A percentile compares a stretch with the other conserved stretches of the same genome.
Evolutionary conservation across 2,329 filamentous ascomycete species (phyloP).

Genomic region (Nectriaceae sp.): DNA sequence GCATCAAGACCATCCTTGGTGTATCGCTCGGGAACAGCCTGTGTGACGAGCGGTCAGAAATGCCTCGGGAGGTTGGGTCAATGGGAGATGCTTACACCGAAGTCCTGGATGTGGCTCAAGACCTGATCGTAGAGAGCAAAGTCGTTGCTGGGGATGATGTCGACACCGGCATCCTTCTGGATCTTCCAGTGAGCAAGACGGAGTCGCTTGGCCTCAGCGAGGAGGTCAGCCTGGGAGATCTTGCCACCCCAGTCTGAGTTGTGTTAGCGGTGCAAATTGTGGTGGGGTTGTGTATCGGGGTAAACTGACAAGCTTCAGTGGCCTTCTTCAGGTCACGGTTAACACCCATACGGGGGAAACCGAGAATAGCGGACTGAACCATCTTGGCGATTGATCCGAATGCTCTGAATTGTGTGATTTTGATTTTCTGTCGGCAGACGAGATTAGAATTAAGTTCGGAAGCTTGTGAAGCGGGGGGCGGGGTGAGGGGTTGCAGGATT

Average conservation of each 20-base stretch:
- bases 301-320: constrained; percentile 80
- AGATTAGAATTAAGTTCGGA: neutral
- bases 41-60: constrained; percentile 16
- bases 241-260: constrained; percentile 80
- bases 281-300: constrained; percentile 35
- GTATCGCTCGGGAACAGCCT: constrained; percentile 93
- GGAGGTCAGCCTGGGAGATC: constrained; percentile 85
- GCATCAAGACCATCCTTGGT: constrained; percentile 83
- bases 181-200: constrained; percentile 98
- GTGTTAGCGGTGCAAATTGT: constrained; percentile 19
- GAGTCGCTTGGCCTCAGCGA: constrained; percentile 94
- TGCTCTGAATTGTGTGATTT: constrained; percentile 20
- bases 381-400: constrained; percentile 47
- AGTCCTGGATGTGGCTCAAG: constrained; percentile 96
- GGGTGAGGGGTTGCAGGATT: constrained; percentile 21
- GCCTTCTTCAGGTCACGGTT: constrained; percentile 99
- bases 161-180: constrained; percentile 97
- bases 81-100: constrained; percentile 67
- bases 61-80: neutral
- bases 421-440: constrained; percentile 3
- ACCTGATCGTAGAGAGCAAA: constrained; percentile 99
- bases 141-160: constrained; percentile 98
- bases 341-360: constrained; percentile 98
- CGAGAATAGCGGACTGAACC: constrained; percentile 78
- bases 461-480: constrained; percentile 15